Percentiles rank a stretch among this genome's conserved stretches.
Conservation (phyloP, 441 rosid genomes). For the Hypseocharis bilobata region DNA sequence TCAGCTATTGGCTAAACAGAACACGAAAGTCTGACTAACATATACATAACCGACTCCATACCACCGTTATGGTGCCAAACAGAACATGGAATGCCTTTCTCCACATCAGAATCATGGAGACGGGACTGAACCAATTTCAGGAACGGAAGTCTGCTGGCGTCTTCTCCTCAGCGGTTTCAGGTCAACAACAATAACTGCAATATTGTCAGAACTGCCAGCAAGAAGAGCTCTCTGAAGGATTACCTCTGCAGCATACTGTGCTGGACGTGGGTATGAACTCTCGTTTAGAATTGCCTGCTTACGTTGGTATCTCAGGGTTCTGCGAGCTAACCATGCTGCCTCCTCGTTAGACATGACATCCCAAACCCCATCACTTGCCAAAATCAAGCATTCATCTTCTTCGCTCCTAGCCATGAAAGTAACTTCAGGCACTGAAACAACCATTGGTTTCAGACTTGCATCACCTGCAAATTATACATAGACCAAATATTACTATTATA, state of each 20-base stretch:
- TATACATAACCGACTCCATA: not conserved
- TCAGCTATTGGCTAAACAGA: not conserved
- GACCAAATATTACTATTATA: not conserved
- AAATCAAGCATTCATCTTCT: slow-evolving; percentile 17
- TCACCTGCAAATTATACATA: slow-evolving; percentile 2
- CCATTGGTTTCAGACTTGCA: slow-evolving; percentile 6
- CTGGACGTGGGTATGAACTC: slow-evolving; percentile 1
- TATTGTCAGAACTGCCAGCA: slow-evolving; percentile 4
- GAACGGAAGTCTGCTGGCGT: not conserved
- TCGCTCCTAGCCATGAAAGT: slow-evolving; percentile 7
- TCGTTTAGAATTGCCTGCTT: slow-evolving; percentile 9
- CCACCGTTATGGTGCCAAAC: not conserved
- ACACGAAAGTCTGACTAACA: not conserved
- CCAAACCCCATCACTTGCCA: slow-evolving; percentile 29
- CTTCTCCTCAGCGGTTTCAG: not conserved
- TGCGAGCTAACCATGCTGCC: slow-evolving; percentile 1
- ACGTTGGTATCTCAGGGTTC: slow-evolving; percentile 2
- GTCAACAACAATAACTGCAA: slow-evolving; percentile 5
- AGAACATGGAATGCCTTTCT: not conserved
- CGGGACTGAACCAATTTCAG: not conserved
- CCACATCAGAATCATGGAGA: not conserved
- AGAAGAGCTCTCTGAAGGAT: not conserved
- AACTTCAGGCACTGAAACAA: slow-evolving; percentile 8
- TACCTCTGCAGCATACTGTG: slow-evolving; percentile 1
- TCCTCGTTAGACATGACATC: slow-evolving; percentile 11